Evolutionary conservation across 108 stramenopile genomes (phyloP).

Genomic region (Mayamaea pseudoterrestris): DNA sequence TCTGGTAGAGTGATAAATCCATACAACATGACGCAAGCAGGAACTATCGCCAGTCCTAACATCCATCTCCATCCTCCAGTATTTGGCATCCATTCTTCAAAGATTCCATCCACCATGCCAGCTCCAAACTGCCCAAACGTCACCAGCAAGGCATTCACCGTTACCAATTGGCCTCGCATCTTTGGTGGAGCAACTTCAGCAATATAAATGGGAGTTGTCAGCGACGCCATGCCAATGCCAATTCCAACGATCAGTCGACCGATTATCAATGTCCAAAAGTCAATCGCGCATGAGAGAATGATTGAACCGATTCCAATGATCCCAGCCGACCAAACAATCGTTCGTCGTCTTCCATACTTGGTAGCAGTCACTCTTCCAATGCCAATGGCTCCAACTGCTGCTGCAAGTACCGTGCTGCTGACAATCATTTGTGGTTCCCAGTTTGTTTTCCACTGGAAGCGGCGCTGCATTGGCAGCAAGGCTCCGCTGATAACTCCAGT

Average conservation of each 20-base stretch:
- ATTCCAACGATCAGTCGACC: slow-evolving; percentile 63
- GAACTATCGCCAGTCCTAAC: slow-evolving; percentile 66
- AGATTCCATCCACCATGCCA: slow-evolving; percentile 64
- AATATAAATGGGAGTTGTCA: slow-evolving; percentile 76
- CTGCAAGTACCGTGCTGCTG: slow-evolving; percentile 35
- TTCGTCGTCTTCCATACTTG: slow-evolving; percentile 26
- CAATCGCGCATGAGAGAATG: slow-evolving; percentile 17
- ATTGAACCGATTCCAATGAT: slow-evolving; percentile 38
- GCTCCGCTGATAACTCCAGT: slow-evolving; percentile 39
- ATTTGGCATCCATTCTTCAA: too few relatives aligned
- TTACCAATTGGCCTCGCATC: slow-evolving; percentile 62
- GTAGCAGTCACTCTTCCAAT: slow-evolving; percentile 28
- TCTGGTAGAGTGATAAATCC: slow-evolving; percentile 65
- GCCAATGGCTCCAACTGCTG: slow-evolving; percentile 16
- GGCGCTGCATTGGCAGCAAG: slow-evolving; percentile 14
- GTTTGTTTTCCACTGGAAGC: slow-evolving; percentile 20
- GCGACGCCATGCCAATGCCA: slow-evolving; percentile 62
- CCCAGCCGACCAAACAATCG: slow-evolving; percentile 23
- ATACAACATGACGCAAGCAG: slow-evolving; percentile 31
- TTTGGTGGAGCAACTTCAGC: slow-evolving; percentile 60
- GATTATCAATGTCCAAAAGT: slow-evolving; percentile 28
- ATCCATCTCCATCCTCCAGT: slow-evolving; percentile 85
- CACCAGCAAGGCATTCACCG: slow-evolving; percentile 61
- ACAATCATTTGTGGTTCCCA: slow-evolving; percentile 43
- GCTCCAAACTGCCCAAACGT: slow-evolving; percentile 71